A percentile compares a stretch with the other conserved stretches of the same genome.
These are phyloP conservation scores for Gossypium arboreum DNA, from an alignment of 345 rosid species.

Conservation along the genomic window DNA sequence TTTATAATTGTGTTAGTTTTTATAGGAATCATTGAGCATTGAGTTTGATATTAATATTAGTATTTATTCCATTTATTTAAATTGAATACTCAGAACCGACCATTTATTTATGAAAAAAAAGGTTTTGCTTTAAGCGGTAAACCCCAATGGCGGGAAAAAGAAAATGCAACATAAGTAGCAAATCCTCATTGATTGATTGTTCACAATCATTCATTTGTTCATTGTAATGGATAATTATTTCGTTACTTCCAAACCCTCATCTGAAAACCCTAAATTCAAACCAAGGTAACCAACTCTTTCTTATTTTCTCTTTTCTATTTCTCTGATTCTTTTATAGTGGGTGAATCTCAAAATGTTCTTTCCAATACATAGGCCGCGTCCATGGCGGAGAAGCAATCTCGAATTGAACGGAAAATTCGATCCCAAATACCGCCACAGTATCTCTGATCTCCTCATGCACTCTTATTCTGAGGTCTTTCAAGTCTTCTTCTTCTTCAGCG, in stretches of 20 bases:
- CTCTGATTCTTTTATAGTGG: not conserved
- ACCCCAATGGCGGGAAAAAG: conserved; percentile 13
- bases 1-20: too few species aligned
- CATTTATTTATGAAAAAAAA: too few species aligned
- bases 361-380: conserved; percentile 22
- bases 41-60: too few species aligned
- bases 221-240: conserved; percentile 46
- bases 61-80: too few species aligned
- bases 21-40: too few species aligned
- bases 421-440: conserved; percentile 46
- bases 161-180: not conserved
- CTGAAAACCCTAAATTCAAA: conserved; percentile 29
- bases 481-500: not conserved
- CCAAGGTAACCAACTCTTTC: conserved; percentile 30
- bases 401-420: conserved; percentile 61
- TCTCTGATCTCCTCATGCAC: conserved; percentile 47
- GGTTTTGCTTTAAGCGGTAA: not conserved
- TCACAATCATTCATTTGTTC: not conserved
- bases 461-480: conserved; percentile 63
- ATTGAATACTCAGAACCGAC: too few species aligned
- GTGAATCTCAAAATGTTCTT: not conserved
- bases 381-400: conserved; percentile 54
- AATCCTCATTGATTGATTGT: not conserved
- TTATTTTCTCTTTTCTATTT: not conserved
- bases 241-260: conserved; percentile 26